phyloP scores from a whole-genome alignment of 768 basidiomycete genomes.

The Russula griseocarnosa region DNA sequence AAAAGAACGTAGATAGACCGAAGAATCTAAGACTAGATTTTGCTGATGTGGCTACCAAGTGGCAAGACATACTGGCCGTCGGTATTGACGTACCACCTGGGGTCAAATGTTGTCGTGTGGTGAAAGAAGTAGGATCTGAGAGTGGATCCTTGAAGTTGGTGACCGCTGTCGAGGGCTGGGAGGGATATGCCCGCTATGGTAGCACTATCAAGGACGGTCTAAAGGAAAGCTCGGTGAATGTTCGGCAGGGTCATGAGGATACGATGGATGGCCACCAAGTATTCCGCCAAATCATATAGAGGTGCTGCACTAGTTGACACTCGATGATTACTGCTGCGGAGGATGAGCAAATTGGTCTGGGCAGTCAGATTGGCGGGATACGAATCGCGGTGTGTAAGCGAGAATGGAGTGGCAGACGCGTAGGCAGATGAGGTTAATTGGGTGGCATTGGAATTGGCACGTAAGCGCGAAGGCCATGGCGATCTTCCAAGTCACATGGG shows the following conservation, averaged over 20 bases:
- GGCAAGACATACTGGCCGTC: conserved; percentile 6
- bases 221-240: conserved; percentile 6
- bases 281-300: conserved; percentile 24
- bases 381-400: conserved; percentile 1
- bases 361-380: conserved; percentile 6
- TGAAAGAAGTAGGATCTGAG: conserved; percentile 11
- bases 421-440: neutral
- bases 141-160: conserved; percentile 10
- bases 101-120: conserved; percentile 3
- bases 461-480: conserved; percentile 7
- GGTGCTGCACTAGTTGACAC: conserved; percentile 17
- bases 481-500: conserved; percentile 17
- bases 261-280: conserved; percentile 12
- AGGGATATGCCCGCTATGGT: conserved; percentile 9
- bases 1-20: neutral
- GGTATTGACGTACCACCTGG: neutral
- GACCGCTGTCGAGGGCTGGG: neutral
- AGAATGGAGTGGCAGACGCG: neutral
- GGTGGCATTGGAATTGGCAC: too few relatives aligned
- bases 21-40: neutral
- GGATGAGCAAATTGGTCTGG: conserved; percentile 8
- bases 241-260: neutral
- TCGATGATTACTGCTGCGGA: neutral
- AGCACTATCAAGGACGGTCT: conserved; percentile 2
- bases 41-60: conserved; percentile 12